Percentiles rank a stretch among this genome's conserved stretches.
phyloP scores from a whole-genome alignment of 129 eudicot species.

The Helichrysum umbraculigerum region DNA sequence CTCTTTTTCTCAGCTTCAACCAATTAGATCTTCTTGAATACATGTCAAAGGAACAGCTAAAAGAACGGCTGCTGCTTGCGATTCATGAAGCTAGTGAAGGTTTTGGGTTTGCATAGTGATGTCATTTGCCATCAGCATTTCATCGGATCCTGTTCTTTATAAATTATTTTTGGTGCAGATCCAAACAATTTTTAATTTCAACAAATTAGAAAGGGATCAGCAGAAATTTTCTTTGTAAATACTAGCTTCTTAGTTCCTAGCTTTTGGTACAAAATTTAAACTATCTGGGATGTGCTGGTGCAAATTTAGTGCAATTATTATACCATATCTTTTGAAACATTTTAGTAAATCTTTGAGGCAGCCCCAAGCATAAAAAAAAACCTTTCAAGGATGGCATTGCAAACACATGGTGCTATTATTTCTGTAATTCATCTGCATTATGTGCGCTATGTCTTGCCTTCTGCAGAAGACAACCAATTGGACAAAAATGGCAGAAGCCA shows the following conservation, averaged over 20 bases:
- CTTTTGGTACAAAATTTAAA: background rate
- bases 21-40: constrained; percentile 12
- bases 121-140: background rate
- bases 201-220: background rate
- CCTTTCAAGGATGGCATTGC: too few relatives aligned
- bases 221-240: background rate
- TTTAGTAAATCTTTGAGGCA: too few relatives aligned
- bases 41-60: constrained; percentile 5
- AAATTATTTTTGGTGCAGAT: background rate
- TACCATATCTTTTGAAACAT: too few relatives aligned
- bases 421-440: too few relatives aligned
- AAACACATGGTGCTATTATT: too few relatives aligned
- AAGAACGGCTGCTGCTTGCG: constrained; percentile 9
- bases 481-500: too few relatives aligned
- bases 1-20: constrained; percentile 8
- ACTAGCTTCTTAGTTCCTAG: background rate
- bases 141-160: background rate
- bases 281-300: background rate
- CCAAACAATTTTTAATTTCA: background rate
- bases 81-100: constrained; percentile 15
- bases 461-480: too few relatives aligned
- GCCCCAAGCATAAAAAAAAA: too few relatives aligned
- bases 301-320: too few relatives aligned
- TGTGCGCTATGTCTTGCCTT: too few relatives aligned
- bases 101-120: constrained; percentile 7